These are phyloP conservation scores for Syzygium aromaticum DNA, from an alignment of 345 rosid genomes.

Conservation along the genomic window DNA sequence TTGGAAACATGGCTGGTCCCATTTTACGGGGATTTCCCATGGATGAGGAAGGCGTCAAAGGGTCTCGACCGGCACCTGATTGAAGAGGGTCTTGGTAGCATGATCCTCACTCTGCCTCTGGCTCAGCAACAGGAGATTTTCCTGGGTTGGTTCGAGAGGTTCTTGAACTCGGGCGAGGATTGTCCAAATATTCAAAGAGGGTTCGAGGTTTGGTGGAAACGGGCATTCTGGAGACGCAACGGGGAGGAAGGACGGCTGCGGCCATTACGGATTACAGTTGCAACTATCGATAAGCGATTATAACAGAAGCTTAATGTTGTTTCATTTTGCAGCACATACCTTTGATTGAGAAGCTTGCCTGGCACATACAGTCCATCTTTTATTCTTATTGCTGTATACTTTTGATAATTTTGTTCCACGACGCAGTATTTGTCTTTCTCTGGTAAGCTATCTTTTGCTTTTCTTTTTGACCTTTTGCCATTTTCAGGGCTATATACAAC, in stretches of 20 bases:
- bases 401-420: background rate
- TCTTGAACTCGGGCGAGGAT: conserved; percentile 85
- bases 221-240: conserved; percentile 80
- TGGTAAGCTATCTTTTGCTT: background rate
- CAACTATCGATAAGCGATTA: background rate
- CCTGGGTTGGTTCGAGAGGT: conserved; percentile 89
- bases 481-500: background rate
- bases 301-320: background rate
- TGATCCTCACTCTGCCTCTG: conserved; percentile 85
- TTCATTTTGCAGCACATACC: background rate
- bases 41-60: conserved; percentile 93
- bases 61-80: conserved; percentile 87
- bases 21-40: conserved; percentile 87
- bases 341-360: background rate
- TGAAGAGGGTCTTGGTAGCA: conserved; percentile 93
- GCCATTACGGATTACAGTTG: conserved; percentile 32
- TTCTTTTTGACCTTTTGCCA: background rate
- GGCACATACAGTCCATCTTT: background rate
- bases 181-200: conserved; percentile 96
- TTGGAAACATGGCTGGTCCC: conserved; percentile 89
- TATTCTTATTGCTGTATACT: background rate
- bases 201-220: conserved; percentile 97
- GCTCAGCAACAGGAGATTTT: conserved; percentile 91
- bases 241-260: conserved; percentile 48
- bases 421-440: background rate